Evolutionary conservation across 192 early-diverging fungal genomes (phyloP), one percentile per base, ranked within the genome.

Genomic region (Coemansia erecta): DNA sequence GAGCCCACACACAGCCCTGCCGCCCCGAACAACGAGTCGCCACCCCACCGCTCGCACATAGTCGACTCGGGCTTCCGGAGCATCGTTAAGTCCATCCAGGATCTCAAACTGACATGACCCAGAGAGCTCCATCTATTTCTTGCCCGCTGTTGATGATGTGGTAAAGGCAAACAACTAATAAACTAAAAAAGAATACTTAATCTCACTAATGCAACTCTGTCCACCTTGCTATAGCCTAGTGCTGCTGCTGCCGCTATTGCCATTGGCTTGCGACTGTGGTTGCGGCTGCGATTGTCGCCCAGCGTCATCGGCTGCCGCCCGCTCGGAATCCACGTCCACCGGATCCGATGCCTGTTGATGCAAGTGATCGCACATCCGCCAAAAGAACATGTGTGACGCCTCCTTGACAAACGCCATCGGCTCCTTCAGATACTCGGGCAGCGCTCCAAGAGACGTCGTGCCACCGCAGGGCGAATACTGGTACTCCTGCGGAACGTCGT

Each of bases 281-380:
- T 44, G 42, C 17, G 42, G 42, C 46, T 47, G 18, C 9, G 46
- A 10, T 47, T 47, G 46, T 21, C 13, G n/a, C 3, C 21, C 46
- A 21, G 18, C 46, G 18, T 21, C 21, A 21, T n/a, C 46, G 18
- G 18, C 18, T 19, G 46, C 18, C 21, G 46, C 18, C 46, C 18
- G 18, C 17, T n/a, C 18, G 46, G n/a, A 8, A 4, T 6, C 46
- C 8, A n/a, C 42, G 14, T 44, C 21, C 3, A 9, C 21, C 8
- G 18, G 7, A 47, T 47, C 46, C 28, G 28, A 31, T 31, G 28
- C 7, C 53, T 43, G 22, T 2, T 56, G 26, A 53, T 70, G 66
- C 52, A 80, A 40, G 41, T 70, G 72, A 45, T 66, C 64, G 60
- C 72, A 80, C 53, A 80, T 50, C 26, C 77, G 70, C 77, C 77